Base-by-base conservation (phyloP, 106 monocot species). In the Agapanthus africanus region DNA sequence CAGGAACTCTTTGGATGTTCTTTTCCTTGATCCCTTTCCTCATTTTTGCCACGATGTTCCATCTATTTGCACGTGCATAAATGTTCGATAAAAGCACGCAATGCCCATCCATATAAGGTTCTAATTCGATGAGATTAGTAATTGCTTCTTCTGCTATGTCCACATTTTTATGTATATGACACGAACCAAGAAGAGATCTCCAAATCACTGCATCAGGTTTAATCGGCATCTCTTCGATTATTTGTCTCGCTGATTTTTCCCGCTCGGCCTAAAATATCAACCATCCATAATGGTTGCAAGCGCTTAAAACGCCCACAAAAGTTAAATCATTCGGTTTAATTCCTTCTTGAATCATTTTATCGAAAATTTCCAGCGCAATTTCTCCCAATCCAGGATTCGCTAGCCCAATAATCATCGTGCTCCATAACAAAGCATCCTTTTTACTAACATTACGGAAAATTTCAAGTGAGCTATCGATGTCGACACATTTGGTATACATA, bases 401-500 rank as follows among this genome's bases (percentile, higher is more conserved):
- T 25, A 88, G 74, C 11, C 84, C 88, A 15, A 76, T 37, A 38
- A 88, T 84, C 81, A 88, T 84, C 2, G 78, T 34, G 42, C 73
- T 84, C 84, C 88, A 84, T 22, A 73, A 21, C 18, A 72, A 69
- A 23, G 35, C 71, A 61, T 88, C 83, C 69, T 31, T 88, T 56
- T 65, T 33, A 23, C 10, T 2, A 47, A 84, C 50, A 4, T 4
- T 33, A 26, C 27, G 0, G 63, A 88, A 88, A 33, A 81, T 49
- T 25, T 18, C 19, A 0, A 63, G 21, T 0, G 84, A 54, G 27
- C 31, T 76, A 8, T 79, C 81, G 16, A 81, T 70, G 27, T 80
- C 83, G 4, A 84, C 88, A 35, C 84, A 84, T 56, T 84, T 84
- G 26, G 84, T 66, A 72, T 81, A 88, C 84, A 88, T 79, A 60